Percentiles rank a stretch among this genome's conserved stretches.
phyloP scores from a whole-genome alignment of 2,329 filamentous ascomycete genomes.

The Fusarium zealandicum region DNA sequence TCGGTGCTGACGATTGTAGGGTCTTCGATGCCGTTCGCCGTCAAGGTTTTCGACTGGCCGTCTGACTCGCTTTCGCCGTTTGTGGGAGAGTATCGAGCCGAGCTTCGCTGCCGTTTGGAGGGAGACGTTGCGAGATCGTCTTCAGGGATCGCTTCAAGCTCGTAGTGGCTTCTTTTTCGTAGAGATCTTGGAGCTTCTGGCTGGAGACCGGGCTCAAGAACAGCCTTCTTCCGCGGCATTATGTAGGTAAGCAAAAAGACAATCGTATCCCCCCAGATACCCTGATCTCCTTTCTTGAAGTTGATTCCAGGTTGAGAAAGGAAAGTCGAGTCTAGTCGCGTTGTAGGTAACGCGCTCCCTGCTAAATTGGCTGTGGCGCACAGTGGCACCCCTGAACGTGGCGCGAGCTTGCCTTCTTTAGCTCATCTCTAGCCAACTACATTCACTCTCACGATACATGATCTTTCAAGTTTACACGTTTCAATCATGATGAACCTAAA shows the following conservation, averaged over 20 bases:
- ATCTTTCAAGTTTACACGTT: not conserved
- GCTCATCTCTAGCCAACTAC: not conserved
- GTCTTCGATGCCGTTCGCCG: not conserved
- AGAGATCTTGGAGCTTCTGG: constrained; percentile 23
- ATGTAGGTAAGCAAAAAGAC: not conserved
- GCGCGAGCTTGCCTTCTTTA: constrained; percentile 33
- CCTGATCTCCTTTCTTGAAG: constrained; percentile 8
- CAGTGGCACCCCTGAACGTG: constrained; percentile 33
- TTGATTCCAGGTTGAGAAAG: not conserved
- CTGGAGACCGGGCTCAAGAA: constrained; percentile 18
- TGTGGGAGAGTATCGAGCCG: constrained; percentile 19
- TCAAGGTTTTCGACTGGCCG: constrained; percentile 35
- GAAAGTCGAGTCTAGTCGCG: constrained; percentile 29
- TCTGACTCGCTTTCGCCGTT: constrained; percentile 16
- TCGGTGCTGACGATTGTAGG: constrained; percentile 16
- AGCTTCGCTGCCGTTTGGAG: constrained; percentile 44
- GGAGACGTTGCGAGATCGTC: constrained; percentile 42
- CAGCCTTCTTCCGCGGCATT: constrained; percentile 35
- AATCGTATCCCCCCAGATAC: not conserved
- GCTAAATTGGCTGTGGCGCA: constrained; percentile 41
- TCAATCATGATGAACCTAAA: constrained; percentile 66
- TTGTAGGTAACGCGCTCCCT: constrained; percentile 35
- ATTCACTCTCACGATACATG: constrained; percentile 5
- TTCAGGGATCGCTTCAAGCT: constrained; percentile 39
- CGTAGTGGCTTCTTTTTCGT: constrained; percentile 39